phyloP scores from a whole-genome alignment of 371 early-diverging fungal species.

The Mucor indicus region DNA sequence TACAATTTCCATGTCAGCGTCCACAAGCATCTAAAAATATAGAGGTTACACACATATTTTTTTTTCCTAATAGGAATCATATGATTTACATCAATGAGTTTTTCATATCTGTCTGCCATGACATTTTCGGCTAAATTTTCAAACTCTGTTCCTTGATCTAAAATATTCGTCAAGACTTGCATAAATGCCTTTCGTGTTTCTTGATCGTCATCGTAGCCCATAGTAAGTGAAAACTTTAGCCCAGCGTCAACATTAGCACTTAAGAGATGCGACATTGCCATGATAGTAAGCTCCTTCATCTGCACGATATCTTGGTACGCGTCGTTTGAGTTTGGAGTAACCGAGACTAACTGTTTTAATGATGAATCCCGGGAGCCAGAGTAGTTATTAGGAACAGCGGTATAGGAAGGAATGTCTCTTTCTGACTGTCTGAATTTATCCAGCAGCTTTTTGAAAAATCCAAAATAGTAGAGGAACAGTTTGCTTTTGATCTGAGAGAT shows the following conservation, averaged over 20 bases:
- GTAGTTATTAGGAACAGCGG: not conserved
- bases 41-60: not conserved
- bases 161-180: conserved; percentile 86
- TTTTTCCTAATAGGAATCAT: not conserved
- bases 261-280: conserved; percentile 84
- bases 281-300: conserved; percentile 79
- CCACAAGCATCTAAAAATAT: conserved; percentile 48
- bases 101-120: conserved; percentile 72
- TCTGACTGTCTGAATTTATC: conserved; percentile 74
- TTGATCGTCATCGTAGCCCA: conserved; percentile 92
- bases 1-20: conserved; percentile 71
- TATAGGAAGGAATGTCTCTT: conserved; percentile 5
- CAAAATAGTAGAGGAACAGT: conserved; percentile 81
- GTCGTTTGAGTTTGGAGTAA: not conserved
- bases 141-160: conserved; percentile 85
- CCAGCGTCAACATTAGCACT: conserved; percentile 90
- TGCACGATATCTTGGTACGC: conserved; percentile 53
- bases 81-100: conserved; percentile 62
- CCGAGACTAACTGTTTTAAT: not conserved
- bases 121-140: conserved; percentile 76
- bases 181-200: conserved; percentile 86
- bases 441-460: conserved; percentile 80
- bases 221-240: conserved; percentile 80
- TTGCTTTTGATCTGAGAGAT: conserved; percentile 63
- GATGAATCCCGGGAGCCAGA: not conserved